Evolutionary conservation across 2,329 filamentous ascomycete species (phyloP).

Genomic region (Xylaria sp.): DNA sequence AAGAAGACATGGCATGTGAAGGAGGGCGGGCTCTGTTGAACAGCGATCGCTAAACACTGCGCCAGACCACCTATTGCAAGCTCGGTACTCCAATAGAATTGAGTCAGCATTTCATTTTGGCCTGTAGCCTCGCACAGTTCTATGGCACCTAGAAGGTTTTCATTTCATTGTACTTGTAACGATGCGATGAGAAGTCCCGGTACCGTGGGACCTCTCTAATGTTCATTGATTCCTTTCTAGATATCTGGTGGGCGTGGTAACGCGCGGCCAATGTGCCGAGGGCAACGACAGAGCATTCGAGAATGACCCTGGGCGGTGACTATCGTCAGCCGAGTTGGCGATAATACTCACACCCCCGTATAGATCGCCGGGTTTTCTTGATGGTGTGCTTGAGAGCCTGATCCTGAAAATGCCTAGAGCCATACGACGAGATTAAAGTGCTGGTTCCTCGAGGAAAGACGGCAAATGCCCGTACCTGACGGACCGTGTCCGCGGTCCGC

Average conservation of each 20-base stretch:
- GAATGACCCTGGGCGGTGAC: background rate
- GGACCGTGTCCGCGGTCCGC: slow-evolving; percentile 1
- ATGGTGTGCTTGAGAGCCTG: slow-evolving; percentile 7
- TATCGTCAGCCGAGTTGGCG: background rate
- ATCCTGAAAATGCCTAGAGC: slow-evolving; percentile 9
- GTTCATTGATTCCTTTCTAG: slow-evolving; percentile 14
- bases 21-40: slow-evolving; percentile 8
- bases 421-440: slow-evolving; percentile 1
- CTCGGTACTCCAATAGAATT: slow-evolving; percentile 15
- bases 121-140: background rate
- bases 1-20: slow-evolving; percentile 11
- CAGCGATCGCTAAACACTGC: background rate
- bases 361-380: background rate
- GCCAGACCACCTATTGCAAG: slow-evolving; percentile 15
- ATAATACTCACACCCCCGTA: background rate
- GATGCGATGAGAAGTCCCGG: background rate
- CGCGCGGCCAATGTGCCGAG: background rate
- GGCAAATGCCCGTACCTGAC: slow-evolving; percentile 8
- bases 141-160: slow-evolving; percentile 1
- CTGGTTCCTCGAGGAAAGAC: background rate
- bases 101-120: slow-evolving; percentile 12
- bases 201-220: background rate
- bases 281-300: background rate
- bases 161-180: slow-evolving; percentile 2
- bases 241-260: slow-evolving; percentile 1